Percentiles rank a stretch among this genome's conserved stretches.
Conservation (phyloP, 1,284 basidiomycete species). For the Fereydounia khargensis region DNA sequence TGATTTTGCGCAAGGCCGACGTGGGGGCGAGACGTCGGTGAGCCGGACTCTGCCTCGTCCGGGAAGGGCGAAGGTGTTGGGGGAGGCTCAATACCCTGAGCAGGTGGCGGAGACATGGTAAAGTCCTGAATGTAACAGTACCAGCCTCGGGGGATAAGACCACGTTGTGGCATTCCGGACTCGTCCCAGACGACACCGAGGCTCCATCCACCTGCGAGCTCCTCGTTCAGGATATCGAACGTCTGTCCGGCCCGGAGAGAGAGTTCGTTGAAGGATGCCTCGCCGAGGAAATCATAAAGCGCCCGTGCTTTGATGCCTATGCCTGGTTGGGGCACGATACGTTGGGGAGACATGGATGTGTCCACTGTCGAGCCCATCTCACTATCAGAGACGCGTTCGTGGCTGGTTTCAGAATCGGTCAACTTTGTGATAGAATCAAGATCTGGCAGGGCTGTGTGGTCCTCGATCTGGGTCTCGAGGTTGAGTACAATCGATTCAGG, state of each 20-base stretch:
- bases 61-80: neutral
- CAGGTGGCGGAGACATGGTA: constrained; percentile 16
- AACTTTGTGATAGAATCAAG: too few relatives aligned
- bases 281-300: constrained; percentile 42
- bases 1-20: too few relatives aligned
- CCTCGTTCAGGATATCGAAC: constrained; percentile 42
- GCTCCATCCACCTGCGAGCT: constrained; percentile 45
- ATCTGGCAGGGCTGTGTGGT: too few relatives aligned
- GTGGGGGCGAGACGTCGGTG: too few relatives aligned
- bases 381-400: too few relatives aligned
- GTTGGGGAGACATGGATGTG: too few relatives aligned
- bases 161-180: constrained; percentile 18
- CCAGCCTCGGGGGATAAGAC: constrained; percentile 43
- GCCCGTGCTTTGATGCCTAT: constrained; percentile 38
- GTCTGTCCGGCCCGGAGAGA: constrained; percentile 28
- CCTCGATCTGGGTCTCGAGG: neutral
- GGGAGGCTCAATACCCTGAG: constrained; percentile 3
- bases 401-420: too few relatives aligned
- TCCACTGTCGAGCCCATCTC: too few relatives aligned
- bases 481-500: constrained; percentile 11
- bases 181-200: constrained; percentile 29
- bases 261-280: constrained; percentile 44
- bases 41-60: neutral
- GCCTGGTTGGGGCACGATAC: constrained; percentile 11
- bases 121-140: constrained; percentile 43